A percentile compares a stretch with the other conserved stretches of the same genome.
Evolutionary conservation across 805 yeast species (phyloP).

Genomic region (Kodamaea sagamina): DNA sequence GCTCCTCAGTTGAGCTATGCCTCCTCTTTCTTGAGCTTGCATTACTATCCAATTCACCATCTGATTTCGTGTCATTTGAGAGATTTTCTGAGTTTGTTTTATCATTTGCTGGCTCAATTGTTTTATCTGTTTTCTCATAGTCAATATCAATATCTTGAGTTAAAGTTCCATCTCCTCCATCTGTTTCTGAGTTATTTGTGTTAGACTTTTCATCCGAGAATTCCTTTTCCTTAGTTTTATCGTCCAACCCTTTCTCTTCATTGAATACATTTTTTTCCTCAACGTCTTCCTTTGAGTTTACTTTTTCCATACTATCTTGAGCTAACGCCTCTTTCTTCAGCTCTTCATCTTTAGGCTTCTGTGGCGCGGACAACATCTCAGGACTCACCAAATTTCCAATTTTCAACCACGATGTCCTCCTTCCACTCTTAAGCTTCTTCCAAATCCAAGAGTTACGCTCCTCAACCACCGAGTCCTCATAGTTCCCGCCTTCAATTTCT

Average conservation of each 20-base stretch:
- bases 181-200: too few relatives aligned
- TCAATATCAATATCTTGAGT: too few relatives aligned
- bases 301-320: too few relatives aligned
- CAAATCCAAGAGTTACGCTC: slow-evolving; percentile 33
- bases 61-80: too few relatives aligned
- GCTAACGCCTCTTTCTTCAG: slow-evolving; percentile 6
- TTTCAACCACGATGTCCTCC: slow-evolving; percentile 29
- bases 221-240: too few relatives aligned
- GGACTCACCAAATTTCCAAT: slow-evolving; percentile 21
- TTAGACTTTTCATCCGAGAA: too few relatives aligned
- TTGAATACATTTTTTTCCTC: not conserved
- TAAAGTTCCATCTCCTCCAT: too few relatives aligned
- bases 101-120: too few relatives aligned
- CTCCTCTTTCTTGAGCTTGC: not conserved
- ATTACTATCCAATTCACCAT: not conserved
- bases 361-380: slow-evolving; percentile 13
- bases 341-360: slow-evolving; percentile 6
- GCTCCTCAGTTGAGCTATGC: not conserved
- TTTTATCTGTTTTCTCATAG: not conserved
- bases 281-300: too few relatives aligned
- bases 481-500: slow-evolving; percentile 11
- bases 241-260: too few relatives aligned
- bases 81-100: too few relatives aligned
- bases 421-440: slow-evolving; percentile 30
- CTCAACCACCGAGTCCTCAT: slow-evolving; percentile 22